Evolutionary conservation across 1,284 basidiomycete species (phyloP).

Genomic region (Cryptococcus sp.): DNA sequence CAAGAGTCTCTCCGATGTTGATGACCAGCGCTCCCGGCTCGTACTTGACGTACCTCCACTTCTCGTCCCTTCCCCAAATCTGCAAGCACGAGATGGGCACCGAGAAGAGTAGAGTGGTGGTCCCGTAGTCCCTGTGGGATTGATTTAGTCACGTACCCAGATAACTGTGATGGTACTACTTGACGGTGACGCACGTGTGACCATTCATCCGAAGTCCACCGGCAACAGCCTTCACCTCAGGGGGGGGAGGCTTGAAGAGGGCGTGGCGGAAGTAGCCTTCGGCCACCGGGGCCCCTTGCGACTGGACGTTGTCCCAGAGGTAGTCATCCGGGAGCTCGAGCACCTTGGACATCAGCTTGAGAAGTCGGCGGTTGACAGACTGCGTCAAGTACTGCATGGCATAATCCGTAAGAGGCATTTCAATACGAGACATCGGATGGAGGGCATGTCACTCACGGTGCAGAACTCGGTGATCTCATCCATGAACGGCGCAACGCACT

Average conservation of each 20-base stretch:
- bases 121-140: constrained; percentile 50
- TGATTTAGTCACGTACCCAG: constrained; percentile 10
- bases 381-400: constrained; percentile 6
- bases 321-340: constrained; percentile 49
- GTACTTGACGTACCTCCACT: constrained; percentile 49
- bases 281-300: constrained; percentile 10
- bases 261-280: constrained; percentile 18
- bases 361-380: constrained; percentile 38
- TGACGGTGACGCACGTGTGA: not conserved
- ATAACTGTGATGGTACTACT: not conserved
- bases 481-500: constrained; percentile 31
- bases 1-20: constrained; percentile 36
- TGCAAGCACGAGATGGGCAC: constrained; percentile 50
- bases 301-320: constrained; percentile 45
- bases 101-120: constrained; percentile 48
- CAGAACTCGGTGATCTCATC: constrained; percentile 45
- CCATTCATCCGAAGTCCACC: constrained; percentile 26
- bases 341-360: constrained; percentile 46
- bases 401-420: not conserved
- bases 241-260: constrained; percentile 4
- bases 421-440: not conserved
- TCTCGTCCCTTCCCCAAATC: constrained; percentile 48
- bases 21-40: constrained; percentile 29
- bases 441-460: constrained; percentile 18
- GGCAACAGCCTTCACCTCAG: not conserved